Evolutionary conservation across 495 filamentous ascomycete species (phyloP), one percentile per base, ranked within the genome.

Genomic region (Penicillium argentinense): DNA sequence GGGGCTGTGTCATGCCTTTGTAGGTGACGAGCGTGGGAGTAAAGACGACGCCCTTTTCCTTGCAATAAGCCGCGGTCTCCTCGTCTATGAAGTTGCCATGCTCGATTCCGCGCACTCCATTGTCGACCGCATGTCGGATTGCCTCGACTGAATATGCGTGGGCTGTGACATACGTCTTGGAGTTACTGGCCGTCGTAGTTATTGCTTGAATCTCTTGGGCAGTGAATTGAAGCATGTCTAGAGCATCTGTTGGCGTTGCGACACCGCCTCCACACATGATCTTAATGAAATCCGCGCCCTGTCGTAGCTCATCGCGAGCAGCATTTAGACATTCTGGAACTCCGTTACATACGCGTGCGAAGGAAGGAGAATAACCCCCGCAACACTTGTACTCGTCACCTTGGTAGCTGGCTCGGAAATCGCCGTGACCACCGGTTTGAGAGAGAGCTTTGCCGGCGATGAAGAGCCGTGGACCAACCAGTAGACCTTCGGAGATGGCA

Each of bases 241-340:
- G 45, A 26, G 51, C 50, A 48, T 79, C 76, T 0, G 76, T 69
- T 0, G 74, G 74, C 13, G 55, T 68, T 0, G 69, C 75, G 5
- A 80, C 77, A 2, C 77, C 77, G 3, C 76, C 75, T 3, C 72
- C 69, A n/a, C 62, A 55, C 76, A 80, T 78, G 47, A 80, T 78
- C 57, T 80, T 80, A 60, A 80, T 62, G 49, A 79, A 78, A 39
- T 79, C 65, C 2, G 75, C 69, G 0, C 77, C 76, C 2, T 53
- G 59, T 13, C 77, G 58, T 5, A 80, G 56, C 55, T 77, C 71
- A 30, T 80, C 76, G 5, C 76, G 60, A 0, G 65, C 71, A 21
- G 59, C 62, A n/a, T 64, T 60, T 7, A 75, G 52, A 43, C 75
- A 78, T 32, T 71, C 72, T 0, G 69, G 51, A 7, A 73, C 71